Conservation (phyloP, 148 eudicot species). For the Heliosperma pusillum region DNA sequence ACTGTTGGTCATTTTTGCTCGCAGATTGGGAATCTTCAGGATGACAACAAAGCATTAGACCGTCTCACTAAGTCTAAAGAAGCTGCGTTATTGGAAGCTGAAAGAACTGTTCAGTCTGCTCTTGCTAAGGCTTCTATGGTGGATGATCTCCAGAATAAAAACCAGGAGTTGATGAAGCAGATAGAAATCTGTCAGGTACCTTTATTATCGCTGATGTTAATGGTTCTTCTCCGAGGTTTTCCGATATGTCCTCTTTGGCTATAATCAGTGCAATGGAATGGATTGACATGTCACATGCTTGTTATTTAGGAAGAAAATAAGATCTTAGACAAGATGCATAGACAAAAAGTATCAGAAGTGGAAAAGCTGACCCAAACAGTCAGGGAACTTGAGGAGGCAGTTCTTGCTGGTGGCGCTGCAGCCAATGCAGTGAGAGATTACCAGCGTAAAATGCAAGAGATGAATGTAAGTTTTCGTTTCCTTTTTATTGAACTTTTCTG, state of each 20-base stretch:
- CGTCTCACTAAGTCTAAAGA: slow-evolving; percentile 97
- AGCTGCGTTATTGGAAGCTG: slow-evolving; percentile 90
- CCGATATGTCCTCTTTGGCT: not conserved
- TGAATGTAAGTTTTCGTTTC: slow-evolving; percentile 52
- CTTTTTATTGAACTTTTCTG: not conserved
- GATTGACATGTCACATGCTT: slow-evolving; percentile 14
- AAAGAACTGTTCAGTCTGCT: slow-evolving; percentile 73
- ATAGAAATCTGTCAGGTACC: slow-evolving; percentile 96
- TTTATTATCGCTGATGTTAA: not conserved
- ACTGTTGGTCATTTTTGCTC: slow-evolving; percentile 14
- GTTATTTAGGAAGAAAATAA: slow-evolving; percentile 79
- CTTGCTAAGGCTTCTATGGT: slow-evolving; percentile 88
- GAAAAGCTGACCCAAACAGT: slow-evolving; percentile 92
- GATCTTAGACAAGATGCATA: slow-evolving; percentile 86
- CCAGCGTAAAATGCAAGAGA: slow-evolving; percentile 88
- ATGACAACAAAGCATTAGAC: slow-evolving; percentile 91
- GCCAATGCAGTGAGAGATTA: slow-evolving; percentile 97
- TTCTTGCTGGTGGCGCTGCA: slow-evolving; percentile 99
- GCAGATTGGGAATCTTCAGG: slow-evolving; percentile 86
- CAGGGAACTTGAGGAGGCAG: slow-evolving; percentile 91
- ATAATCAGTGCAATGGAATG: slow-evolving; percentile 3
- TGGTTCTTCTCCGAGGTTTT: not conserved
- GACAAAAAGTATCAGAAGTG: slow-evolving; percentile 89
- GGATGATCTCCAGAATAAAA: slow-evolving; percentile 93
- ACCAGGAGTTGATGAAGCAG: slow-evolving; percentile 89